Evolutionary conservation across 169 alveolate species (phyloP).

Genomic region (Eimeria sp.): DNA sequence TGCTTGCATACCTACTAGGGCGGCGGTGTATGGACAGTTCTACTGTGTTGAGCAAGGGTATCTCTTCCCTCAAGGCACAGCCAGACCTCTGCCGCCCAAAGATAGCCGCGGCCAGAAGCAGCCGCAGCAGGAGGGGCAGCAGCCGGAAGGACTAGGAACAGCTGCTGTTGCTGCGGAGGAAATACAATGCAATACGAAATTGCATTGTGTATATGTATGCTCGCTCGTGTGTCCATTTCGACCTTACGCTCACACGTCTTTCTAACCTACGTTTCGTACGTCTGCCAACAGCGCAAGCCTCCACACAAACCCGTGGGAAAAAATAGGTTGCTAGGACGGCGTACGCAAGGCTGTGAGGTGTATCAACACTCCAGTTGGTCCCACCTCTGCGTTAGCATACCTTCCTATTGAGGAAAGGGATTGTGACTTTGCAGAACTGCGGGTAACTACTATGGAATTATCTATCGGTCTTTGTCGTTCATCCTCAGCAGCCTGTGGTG

Average conservation of each 20-base stretch:
- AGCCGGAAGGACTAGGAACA: neutral
- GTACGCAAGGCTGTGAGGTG: neutral
- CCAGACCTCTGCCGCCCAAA: neutral
- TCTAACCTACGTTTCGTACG: neutral
- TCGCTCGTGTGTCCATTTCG: neutral
- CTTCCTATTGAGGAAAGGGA: neutral
- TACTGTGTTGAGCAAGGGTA: constrained; percentile 50
- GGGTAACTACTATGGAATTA: neutral
- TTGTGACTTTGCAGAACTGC: neutral
- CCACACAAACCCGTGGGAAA: neutral
- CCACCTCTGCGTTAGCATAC: neutral
- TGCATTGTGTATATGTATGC: neutral
- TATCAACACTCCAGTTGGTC: neutral
- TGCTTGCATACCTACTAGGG: neutral
- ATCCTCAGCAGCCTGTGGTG: neutral
- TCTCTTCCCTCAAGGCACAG: neutral
- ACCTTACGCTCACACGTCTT: neutral
- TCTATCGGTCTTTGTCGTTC: neutral
- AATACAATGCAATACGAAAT: neutral
- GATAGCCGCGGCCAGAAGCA: neutral
- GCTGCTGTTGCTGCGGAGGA: neutral
- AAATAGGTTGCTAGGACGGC: neutral
- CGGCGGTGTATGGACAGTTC: neutral
- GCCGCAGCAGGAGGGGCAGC: neutral
- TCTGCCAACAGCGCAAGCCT: neutral